Base-by-base conservation (phyloP, 495 filamentous ascomycete genomes). In the Neurospora sp. region DNA sequence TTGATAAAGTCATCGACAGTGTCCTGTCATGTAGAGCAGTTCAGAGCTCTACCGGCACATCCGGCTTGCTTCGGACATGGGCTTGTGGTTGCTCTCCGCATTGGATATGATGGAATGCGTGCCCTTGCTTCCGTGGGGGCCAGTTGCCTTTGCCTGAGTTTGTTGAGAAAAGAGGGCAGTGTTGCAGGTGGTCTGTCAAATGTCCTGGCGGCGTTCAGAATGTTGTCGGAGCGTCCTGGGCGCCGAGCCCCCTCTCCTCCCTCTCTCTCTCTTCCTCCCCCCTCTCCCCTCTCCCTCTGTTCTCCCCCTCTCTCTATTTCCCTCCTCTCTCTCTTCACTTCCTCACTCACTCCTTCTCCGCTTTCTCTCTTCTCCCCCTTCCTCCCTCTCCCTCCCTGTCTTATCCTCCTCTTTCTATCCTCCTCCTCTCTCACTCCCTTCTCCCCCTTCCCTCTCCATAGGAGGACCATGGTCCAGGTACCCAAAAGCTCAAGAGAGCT, bases 71-170 rank as follows among this genome's bases (percentile, higher is more conserved):
- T 18, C 14, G 14, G 1, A 42, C 40, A 0, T 18, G 14, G 14
- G 40, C 14, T 16, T 16, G 14, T n/a, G 42, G 16, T 6, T 18
- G 31, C 1, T 2, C 31, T 46, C 8, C 3, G 8, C 18, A n/a
- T n/a, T 46, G 18, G 42, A 46, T 0, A 2, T 10, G 0, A 0
- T 10, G 18, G 8, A 20, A n/a, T 46, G 8, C 1, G 0, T 46
- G 18, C 0, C 18, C 18, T 3, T 46, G 46, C 46, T 54, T 54
- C 46, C 46, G 14, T 3, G 46, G 46, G 8, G 20, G 5, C 20
- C 0, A 54, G 46, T 1, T 54, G 20, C 2, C 46, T 6, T 6
- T 23, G 20, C 5, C 46, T 23, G 20, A 6, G 20, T 12, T 14
- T 12, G 46, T 54, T 2, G 1, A 23, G 10, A 6, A 23, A 54